Evolutionary conservation across 2,329 filamentous ascomycete species (phyloP), one percentile per base, ranked within the genome.

Genomic region (Ascochyta clinopodiicola): DNA sequence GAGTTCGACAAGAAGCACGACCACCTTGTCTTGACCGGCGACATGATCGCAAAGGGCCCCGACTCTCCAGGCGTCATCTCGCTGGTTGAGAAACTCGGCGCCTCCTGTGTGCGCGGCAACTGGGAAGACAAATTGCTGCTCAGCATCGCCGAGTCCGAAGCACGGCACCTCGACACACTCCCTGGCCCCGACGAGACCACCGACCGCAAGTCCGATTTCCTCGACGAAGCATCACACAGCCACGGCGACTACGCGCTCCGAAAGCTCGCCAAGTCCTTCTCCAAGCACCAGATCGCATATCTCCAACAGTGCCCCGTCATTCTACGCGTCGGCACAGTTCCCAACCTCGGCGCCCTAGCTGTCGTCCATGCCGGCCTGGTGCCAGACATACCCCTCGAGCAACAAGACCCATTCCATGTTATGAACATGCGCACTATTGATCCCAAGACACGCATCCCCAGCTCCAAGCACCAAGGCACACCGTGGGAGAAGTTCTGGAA

Each of bases 391-490:
- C 75, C 84, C 0, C 80, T 96, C 13, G 81, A 88, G 40, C 79
- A 83, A 46, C 94, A 89, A 66, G 85, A 97, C 73, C 89, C 92
- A 0, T 87, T 86, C 74, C 88, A 89, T 46, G 89, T 90, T 36
- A 97, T 97, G 92, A 95, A 92, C 71, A 96, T 99, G 91, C 87
- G 92, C 52, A 90, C 87, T 6, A 84, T 96, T 49, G 82, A 90
- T 63, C 82, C 87, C 17, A 77, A 81, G 10, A 87, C 85, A 10
- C 82, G 86, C 56, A 77, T 85, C 12, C 87, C 86, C 4, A 59
- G 57, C 21, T 85, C 79, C 48, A 78, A 78, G 60, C 80, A 67
- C 59, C 75, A 72, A 5, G 89, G 88, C 45, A 80, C 84, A 31
- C 83, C 83, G 13, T 96, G 91, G 91, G 82, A 86, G 46, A 83